These are phyloP conservation scores for Dictyostelium intermedium DNA, from an alignment of 78 protist species.

Conservation along the genomic window DNA sequence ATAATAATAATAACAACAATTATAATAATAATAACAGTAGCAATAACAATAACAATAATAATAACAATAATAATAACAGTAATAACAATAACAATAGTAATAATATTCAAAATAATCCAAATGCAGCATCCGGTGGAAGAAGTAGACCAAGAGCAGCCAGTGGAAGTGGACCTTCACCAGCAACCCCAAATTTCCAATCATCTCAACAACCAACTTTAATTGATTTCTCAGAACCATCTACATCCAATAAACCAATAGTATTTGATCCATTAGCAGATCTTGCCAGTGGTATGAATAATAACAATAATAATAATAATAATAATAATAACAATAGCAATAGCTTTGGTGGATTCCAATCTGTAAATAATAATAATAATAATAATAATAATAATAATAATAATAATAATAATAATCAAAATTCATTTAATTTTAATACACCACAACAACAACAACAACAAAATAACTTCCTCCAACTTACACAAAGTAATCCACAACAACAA, in stretches of 20 bases:
- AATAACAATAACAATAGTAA: not conserved
- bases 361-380: not conserved
- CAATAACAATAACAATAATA: not conserved
- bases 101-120: not conserved
- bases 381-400: not conserved
- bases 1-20: not conserved
- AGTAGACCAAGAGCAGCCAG: constrained; percentile 69
- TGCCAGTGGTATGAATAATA: not conserved
- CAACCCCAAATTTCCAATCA: not conserved
- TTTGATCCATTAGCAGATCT: constrained; percentile 51
- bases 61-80: not conserved
- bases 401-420: not conserved
- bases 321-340: not conserved
- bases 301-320: not conserved
- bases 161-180: constrained; percentile 44
- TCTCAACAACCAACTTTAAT: constrained; percentile 22
- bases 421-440: not conserved
- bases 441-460: constrained; percentile 35
- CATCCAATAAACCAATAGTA: constrained; percentile 18
- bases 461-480: constrained; percentile 32
- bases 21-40: not conserved
- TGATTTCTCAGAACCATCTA: constrained; percentile 72
- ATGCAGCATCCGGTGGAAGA: not conserved
- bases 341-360: constrained; percentile 8
- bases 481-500: constrained; percentile 13